A percentile compares a stretch with the other conserved stretches of the same genome.
phyloP scores from a whole-genome alignment of 148 eudicot genomes.

The Rhododendron williamsianum region DNA sequence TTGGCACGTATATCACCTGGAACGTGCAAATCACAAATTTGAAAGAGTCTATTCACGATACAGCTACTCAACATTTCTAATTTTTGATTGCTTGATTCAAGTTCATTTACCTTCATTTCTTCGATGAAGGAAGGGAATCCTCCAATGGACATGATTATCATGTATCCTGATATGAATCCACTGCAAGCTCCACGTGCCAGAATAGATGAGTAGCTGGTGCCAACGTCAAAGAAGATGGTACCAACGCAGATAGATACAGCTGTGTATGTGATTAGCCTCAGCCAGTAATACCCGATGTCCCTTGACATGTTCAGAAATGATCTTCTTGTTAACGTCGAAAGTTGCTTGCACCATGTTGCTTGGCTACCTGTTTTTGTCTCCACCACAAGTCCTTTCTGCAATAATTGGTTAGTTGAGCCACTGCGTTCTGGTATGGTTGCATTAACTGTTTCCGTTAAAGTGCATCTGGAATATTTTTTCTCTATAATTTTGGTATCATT shows the following conservation, averaged over 20 bases:
- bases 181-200: conserved; percentile 84
- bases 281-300: conserved; percentile 86
- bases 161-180: conserved; percentile 76
- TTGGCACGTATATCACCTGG: neutral
- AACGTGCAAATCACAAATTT: neutral
- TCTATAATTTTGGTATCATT: neutral
- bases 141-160: conserved; percentile 95
- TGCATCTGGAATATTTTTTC: neutral
- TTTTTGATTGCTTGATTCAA: neutral
- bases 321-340: conserved; percentile 50
- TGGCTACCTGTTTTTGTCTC: conserved; percentile 49
- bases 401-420: neutral
- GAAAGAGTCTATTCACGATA: neutral
- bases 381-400: conserved; percentile 50
- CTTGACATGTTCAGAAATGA: conserved; percentile 77
- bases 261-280: conserved; percentile 51
- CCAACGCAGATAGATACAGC: conserved; percentile 68
- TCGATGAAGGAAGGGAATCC: conserved; percentile 93
- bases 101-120: conserved; percentile 62
- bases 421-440: neutral
- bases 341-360: conserved; percentile 79
- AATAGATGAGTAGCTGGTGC: conserved; percentile 66
- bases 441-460: neutral
- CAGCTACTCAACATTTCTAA: neutral
- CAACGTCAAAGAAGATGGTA: conserved; percentile 70